Evolutionary conservation across 2,329 filamentous ascomycete genomes (phyloP), one percentile per base, ranked within the genome.

Genomic region (Neurospora sp.): DNA sequence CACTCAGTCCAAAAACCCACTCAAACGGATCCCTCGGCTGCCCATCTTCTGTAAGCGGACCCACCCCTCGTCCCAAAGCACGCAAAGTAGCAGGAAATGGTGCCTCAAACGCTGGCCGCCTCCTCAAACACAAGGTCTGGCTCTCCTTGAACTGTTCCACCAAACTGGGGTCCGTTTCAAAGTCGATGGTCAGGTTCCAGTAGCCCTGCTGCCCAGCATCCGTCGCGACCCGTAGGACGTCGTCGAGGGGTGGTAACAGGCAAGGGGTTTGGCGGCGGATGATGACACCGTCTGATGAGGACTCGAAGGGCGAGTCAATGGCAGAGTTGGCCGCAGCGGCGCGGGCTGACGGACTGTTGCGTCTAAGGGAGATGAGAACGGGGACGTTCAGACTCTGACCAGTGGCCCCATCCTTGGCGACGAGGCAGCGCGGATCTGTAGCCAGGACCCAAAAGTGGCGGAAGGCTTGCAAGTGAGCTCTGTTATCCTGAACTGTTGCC

Each of bases 381-480:
- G 92, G 89, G 2, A 94, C 86, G 8, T 89, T 87, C 67, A 97
- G 87, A 0, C 94, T 91, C 62, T 93, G 89, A 52, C 91, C 89
- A 0, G 93, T 97, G 71, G 96, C 90, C 3, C 96, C 87, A 75
- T 99, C 96, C 72, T 95, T 92, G 19, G 93, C 88, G 0, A 99
- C 88, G 0, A 99, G 86, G 77, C 95, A 98, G 68, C 96, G 88
- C 10, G 93, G 89, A 76, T 99, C 96, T 0, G 92, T 91, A 1
- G 96, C 96, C 3, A 99, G 85, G 11, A 97, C 95, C 96, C 96
- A 99, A 77, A 99, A 92, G 80, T 99, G 95, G 5, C 96, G 89
- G 82, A 99, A 96, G 3, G 96, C 96, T 82, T 99, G 96, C 6
- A 99, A 85, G 76, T 99, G 96, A 11, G 93, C 93, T 73, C 92